Evolutionary conservation across 805 yeast species (phyloP).

Genomic region (Wickerhamiella allomyrinae): DNA sequence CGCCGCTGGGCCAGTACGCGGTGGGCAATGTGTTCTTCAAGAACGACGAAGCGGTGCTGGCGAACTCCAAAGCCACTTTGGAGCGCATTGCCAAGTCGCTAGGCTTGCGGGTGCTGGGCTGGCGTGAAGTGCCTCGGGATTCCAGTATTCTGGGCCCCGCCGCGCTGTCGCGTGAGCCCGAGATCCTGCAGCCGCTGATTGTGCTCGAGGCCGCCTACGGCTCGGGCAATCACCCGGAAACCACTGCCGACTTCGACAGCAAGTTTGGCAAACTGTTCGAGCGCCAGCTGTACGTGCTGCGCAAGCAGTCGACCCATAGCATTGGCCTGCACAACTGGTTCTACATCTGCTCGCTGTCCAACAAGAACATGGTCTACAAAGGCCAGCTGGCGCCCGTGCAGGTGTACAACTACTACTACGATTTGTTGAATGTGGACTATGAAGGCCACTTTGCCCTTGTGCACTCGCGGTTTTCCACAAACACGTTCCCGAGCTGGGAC

Average conservation of each 20-base stretch:
- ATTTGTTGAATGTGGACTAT: conserved; percentile 77
- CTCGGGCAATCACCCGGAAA: conserved; percentile 23
- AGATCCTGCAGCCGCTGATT: conserved; percentile 83
- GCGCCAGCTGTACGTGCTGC: conserved; percentile 66
- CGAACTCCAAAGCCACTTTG: conserved; percentile 59
- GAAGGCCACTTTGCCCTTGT: conserved; percentile 93
- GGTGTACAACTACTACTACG: conserved; percentile 89
- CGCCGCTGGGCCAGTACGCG: conserved; percentile 77
- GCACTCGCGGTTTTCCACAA: conserved; percentile 94
- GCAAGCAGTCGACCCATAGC: conserved; percentile 81
- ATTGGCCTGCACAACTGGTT: conserved; percentile 96
- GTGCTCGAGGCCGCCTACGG: conserved; percentile 44
- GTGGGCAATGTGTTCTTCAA: conserved; percentile 91
- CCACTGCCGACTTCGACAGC: conserved; percentile 29
- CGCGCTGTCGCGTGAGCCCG: conserved; percentile 83
- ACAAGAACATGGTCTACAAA: conserved; percentile 84
- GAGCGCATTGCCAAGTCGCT: conserved; percentile 64
- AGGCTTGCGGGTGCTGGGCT: conserved; percentile 74
- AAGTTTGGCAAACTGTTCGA: conserved; percentile 55
- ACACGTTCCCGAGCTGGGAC: conserved; percentile 99
- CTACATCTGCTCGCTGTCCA: conserved; percentile 84
- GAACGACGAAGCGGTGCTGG: conserved; percentile 57
- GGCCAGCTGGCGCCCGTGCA: conserved; percentile 96
- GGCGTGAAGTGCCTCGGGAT: conserved; percentile 93
- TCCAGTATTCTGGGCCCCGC: conserved; percentile 92